A percentile compares a stretch with the other conserved stretches of the same genome.
Evolutionary conservation across 2,329 filamentous ascomycete genomes (phyloP).

Genomic region (Fusarium liriodendri): DNA sequence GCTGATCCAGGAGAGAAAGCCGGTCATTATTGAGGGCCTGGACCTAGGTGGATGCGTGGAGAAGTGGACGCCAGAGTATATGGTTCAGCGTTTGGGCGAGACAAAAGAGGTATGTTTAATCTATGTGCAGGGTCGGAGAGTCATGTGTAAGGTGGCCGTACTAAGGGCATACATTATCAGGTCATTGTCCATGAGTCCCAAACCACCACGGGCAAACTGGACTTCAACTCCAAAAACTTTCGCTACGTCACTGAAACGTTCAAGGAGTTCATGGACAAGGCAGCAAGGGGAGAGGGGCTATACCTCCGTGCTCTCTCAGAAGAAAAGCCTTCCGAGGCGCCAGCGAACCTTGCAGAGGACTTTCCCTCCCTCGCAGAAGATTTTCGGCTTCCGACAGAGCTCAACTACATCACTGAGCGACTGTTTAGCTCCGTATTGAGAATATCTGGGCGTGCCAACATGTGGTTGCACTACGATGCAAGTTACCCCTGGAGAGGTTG

Average conservation of each 20-base stretch:
- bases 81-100: slow-evolving; percentile 70
- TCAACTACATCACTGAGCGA: slow-evolving; percentile 69
- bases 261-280: slow-evolving; percentile 71
- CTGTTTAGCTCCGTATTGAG: slow-evolving; percentile 83
- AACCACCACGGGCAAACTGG: slow-evolving; percentile 69
- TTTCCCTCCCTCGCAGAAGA: slow-evolving; percentile 77
- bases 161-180: slow-evolving; percentile 49
- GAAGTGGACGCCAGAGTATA: slow-evolving; percentile 76
- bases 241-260: slow-evolving; percentile 77
- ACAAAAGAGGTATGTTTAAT: slow-evolving; percentile 65
- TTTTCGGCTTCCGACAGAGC: slow-evolving; percentile 73
- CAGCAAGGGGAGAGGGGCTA: slow-evolving; percentile 68
- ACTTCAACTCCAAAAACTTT: slow-evolving; percentile 88
- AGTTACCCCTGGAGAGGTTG: slow-evolving; percentile 40
- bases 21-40: slow-evolving; percentile 69
- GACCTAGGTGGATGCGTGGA: slow-evolving; percentile 75
- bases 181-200: slow-evolving; percentile 80
- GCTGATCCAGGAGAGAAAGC: slow-evolving; percentile 68
- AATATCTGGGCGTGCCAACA: slow-evolving; percentile 81
- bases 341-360: slow-evolving; percentile 77
- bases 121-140: neutral
- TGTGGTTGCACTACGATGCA: slow-evolving; percentile 93
- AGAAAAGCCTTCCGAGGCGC: slow-evolving; percentile 73
- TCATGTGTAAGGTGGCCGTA: neutral
- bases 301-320: slow-evolving; percentile 85